These are phyloP conservation scores for Bolboschoenoplectus hybrid DNA, from an alignment of 202 grass and related monocot genomes.

Conservation along the genomic window DNA sequence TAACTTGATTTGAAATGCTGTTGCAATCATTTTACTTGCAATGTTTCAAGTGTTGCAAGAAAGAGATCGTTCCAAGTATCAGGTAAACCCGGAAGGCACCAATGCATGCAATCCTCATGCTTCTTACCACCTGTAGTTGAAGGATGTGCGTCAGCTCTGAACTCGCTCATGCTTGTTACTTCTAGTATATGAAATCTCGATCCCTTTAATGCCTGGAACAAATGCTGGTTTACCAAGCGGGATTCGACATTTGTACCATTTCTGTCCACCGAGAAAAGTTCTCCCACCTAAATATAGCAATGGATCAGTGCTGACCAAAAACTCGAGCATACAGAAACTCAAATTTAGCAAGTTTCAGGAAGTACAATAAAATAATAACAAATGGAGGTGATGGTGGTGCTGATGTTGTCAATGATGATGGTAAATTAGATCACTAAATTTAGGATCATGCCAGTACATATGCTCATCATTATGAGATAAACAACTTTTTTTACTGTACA, in stretches of 20 bases:
- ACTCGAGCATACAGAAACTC: background rate
- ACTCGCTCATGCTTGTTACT: constrained; percentile 71
- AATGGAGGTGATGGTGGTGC: background rate
- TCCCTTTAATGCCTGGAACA: constrained; percentile 49
- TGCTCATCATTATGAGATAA: background rate
- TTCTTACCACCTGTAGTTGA: constrained; percentile 75
- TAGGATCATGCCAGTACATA: background rate
- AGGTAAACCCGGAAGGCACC: constrained; percentile 82
- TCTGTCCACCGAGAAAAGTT: constrained; percentile 66
- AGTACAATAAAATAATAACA: background rate
- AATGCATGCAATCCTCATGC: constrained; percentile 96
- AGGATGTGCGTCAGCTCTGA: constrained; percentile 95
- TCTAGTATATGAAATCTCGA: constrained; percentile 72
- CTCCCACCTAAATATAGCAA: constrained; percentile 54
- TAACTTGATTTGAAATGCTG: background rate
- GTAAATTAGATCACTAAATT: background rate
- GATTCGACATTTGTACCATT: constrained; percentile 71
- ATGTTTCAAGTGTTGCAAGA: constrained; percentile 44
- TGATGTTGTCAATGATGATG: background rate
- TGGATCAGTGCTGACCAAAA: background rate
- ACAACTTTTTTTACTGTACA: background rate
- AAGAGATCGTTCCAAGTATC: constrained; percentile 92
- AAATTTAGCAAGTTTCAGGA: background rate
- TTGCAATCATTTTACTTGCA: background rate
- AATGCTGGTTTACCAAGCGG: constrained; percentile 63